Evolutionary conservation across 371 early-diverging fungal species (phyloP).

Genomic region (Lichtheimia ramosa): DNA sequence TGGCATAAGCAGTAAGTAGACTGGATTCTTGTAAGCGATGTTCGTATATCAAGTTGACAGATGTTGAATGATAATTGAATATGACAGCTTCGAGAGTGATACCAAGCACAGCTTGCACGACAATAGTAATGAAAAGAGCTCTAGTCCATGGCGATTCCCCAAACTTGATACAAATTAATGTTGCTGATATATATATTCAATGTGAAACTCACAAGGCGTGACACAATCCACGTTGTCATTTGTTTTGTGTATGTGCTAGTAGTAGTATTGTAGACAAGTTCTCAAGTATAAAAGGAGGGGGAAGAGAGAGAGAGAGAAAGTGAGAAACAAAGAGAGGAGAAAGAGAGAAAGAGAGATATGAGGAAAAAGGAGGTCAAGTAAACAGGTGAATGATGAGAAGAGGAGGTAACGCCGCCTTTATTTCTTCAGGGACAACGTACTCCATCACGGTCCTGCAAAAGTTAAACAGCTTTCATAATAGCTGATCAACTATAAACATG

Average conservation of each 20-base stretch:
- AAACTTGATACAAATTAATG: slow-evolving; percentile 24
- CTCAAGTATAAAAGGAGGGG: neutral
- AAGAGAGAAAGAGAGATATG: slow-evolving; percentile 7
- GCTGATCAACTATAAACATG: neutral
- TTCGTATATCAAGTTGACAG: slow-evolving; percentile 34
- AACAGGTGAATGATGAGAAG: neutral
- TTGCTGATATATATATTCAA: neutral
- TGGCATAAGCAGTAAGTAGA: slow-evolving; percentile 35
- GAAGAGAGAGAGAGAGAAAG: neutral
- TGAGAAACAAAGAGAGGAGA: slow-evolving; percentile 5
- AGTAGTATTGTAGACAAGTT: too few species aligned
- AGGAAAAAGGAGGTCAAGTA: neutral
- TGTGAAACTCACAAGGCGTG: too few species aligned
- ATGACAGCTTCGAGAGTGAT: slow-evolving; percentile 46
- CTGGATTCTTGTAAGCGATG: slow-evolving; percentile 29
- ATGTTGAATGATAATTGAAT: slow-evolving; percentile 30
- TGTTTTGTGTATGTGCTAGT: too few species aligned
- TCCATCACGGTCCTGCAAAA: neutral
- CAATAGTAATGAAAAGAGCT: slow-evolving; percentile 36
- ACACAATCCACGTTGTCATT: too few species aligned
- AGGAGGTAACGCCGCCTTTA: too few species aligned
- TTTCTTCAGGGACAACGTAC: too few species aligned
- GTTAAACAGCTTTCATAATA: neutral
- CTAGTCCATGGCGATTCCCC: slow-evolving; percentile 52
- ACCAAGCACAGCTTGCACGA: slow-evolving; percentile 37